Evolutionary conservation across 805 yeast genomes (phyloP).

Genomic region (Candida fluviatilis): DNA sequence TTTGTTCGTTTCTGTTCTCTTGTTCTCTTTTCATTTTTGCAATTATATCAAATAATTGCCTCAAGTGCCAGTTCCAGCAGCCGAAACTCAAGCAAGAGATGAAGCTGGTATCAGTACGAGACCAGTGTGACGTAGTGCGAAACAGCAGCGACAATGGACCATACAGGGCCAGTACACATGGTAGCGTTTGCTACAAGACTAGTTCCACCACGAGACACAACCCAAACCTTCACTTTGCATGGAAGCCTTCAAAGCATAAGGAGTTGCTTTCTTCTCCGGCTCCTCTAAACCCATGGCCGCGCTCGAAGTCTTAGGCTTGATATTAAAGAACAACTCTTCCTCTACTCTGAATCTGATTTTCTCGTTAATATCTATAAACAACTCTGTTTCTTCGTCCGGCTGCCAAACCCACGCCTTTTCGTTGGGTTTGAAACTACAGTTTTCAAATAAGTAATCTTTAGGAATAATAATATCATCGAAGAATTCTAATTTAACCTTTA

Average conservation of each 20-base stretch:
- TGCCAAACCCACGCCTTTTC: slow-evolving; percentile 97
- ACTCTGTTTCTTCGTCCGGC: slow-evolving; percentile 64
- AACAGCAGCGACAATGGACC: too few relatives aligned
- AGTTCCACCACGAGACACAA: slow-evolving; percentile 85
- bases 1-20: too few relatives aligned
- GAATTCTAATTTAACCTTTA: slow-evolving; percentile 78
- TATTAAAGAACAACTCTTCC: slow-evolving; percentile 78
- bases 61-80: too few relatives aligned
- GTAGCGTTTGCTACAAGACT: neutral
- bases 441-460: slow-evolving; percentile 73
- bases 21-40: too few relatives aligned
- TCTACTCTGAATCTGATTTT: slow-evolving; percentile 89
- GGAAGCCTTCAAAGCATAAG: slow-evolving; percentile 82
- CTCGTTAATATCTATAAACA: slow-evolving; percentile 87
- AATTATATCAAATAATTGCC: neutral
- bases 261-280: slow-evolving; percentile 51
- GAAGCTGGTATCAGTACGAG: neutral
- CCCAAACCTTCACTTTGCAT: slow-evolving; percentile 98
- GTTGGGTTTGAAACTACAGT: slow-evolving; percentile 57
- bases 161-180: too few relatives aligned
- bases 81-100: too few relatives aligned
- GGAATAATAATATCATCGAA: slow-evolving; percentile 93
- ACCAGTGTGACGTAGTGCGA: too few relatives aligned
- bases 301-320: slow-evolving; percentile 71
- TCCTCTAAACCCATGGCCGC: slow-evolving; percentile 41